These are phyloP conservation scores for Coemansia sp. DNA, from an alignment of 192 early-diverging fungal species.

Conservation along the genomic window DNA sequence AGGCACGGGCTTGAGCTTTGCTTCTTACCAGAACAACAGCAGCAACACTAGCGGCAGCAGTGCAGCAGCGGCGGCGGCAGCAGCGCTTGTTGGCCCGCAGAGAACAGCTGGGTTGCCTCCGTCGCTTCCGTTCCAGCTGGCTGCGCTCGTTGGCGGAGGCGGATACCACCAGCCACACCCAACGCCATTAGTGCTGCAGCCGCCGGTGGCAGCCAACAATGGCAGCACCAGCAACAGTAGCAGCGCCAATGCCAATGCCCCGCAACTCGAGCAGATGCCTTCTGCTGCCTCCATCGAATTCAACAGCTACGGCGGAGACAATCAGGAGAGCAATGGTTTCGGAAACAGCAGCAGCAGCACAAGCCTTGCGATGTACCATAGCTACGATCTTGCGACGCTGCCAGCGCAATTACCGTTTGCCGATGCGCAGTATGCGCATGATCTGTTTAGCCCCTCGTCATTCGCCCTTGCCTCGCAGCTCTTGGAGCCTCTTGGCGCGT, in stretches of 20 bases:
- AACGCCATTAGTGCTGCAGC: conserved; percentile 13
- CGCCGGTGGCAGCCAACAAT: conserved; percentile 3
- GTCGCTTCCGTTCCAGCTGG: neutral
- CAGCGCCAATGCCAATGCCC: neutral
- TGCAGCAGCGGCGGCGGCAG: neutral
- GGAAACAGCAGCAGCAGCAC: neutral
- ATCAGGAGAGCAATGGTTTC: neutral
- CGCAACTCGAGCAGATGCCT: no score
- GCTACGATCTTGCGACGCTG: neutral
- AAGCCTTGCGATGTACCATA: neutral
- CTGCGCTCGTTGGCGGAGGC: conserved; percentile 3
- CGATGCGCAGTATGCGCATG: neutral
- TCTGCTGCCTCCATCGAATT: neutral
- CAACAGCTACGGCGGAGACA: neutral
- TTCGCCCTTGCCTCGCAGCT: conserved; percentile 2
- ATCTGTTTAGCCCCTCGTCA: neutral
- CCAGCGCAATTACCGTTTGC: neutral
- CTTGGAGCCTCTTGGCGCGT: neutral
- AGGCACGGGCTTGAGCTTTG: neutral
- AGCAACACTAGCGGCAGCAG: neutral
- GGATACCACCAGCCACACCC: conserved; percentile 2
- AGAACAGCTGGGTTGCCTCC: neutral
- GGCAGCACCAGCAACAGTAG: neutral
- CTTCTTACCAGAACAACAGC: neutral
- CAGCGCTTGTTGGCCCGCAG: neutral